Evolutionary conservation across 768 basidiomycete species (phyloP).

Genomic region (Pisolithus albus): DNA sequence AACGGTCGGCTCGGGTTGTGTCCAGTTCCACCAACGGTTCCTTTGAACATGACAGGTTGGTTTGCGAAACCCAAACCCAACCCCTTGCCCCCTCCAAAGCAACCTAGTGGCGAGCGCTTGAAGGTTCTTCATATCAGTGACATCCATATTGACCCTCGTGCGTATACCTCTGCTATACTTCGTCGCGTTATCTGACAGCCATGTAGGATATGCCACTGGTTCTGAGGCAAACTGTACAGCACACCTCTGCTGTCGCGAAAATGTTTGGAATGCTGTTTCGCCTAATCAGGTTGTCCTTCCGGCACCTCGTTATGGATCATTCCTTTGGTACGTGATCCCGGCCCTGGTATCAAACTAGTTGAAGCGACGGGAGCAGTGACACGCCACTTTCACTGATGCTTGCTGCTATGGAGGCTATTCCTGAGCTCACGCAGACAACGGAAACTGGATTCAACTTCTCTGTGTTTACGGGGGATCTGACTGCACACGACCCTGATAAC

Average conservation of each 20-base stretch:
- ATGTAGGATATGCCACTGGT: slow-evolving; percentile 56
- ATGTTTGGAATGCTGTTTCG: slow-evolving; percentile 33
- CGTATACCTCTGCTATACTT: slow-evolving; percentile 21
- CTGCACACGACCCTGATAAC: slow-evolving; percentile 63
- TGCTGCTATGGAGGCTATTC: slow-evolving; percentile 59
- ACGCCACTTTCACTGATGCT: slow-evolving; percentile 50
- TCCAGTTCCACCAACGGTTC: slow-evolving; percentile 32
- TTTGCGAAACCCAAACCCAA: slow-evolving; percentile 47
- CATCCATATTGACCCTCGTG: slow-evolving; percentile 29
- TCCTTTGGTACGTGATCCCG: slow-evolving; percentile 34
- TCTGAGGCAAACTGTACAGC: slow-evolving; percentile 63
- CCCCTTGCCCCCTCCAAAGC: slow-evolving; percentile 34
- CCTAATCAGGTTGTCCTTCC: slow-evolving; percentile 18
- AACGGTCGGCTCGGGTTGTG: slow-evolving; percentile 31
- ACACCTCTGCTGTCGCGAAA: slow-evolving; percentile 55
- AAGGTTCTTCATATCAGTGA: slow-evolving; percentile 47
- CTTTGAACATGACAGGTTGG: slow-evolving; percentile 40
- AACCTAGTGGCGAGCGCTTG: slow-evolving; percentile 37
- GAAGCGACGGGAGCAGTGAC: slow-evolving; percentile 35
- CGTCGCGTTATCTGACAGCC: background rate
- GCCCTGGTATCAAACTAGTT: background rate
- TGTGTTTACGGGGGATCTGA: slow-evolving; percentile 68
- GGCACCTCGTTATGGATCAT: slow-evolving; percentile 33
- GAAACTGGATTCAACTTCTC: slow-evolving; percentile 56
- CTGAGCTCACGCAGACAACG: slow-evolving; percentile 53